Evolutionary conservation across 768 basidiomycete genomes (phyloP), one percentile per base, ranked within the genome.

Genomic region (Pulveroboletus sp.): DNA sequence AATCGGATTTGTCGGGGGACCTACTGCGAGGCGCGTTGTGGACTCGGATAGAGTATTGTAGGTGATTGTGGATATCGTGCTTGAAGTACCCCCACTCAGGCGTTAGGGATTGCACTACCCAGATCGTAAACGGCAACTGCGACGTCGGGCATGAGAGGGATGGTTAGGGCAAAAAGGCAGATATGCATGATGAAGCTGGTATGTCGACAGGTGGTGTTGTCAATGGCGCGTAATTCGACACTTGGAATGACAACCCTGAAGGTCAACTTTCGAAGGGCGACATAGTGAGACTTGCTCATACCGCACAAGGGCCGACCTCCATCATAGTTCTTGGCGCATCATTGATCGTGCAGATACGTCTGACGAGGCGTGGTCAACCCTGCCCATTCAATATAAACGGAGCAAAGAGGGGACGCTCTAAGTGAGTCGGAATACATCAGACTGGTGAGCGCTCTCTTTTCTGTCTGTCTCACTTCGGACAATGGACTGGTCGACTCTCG

Each of bases 21-120:
- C 27, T 17, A 14, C 15, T 41, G 30, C 41, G 27, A 30, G 28
- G 37, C 17, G 30, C 33, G 18, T 17, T 24, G 31, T 0, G 14
- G 39, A 18, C 21, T 17, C 21, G 12, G 28, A 46, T 26, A 30
- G 18, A 8, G 46, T 52, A 31, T 47, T 38, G 39, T 52, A 51
- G 57, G 57, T 56, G 57, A 14, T 47, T 51, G 57, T 52, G 47
- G 38, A 49, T 47, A 46, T 47, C 42, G n/a, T 58, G 56, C 51
- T 53, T 38, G 39, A 43, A 56, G 53, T 58, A 56, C 47, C 49
- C 40, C 32, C 44, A 10, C 52, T 60, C 52, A 55, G 28, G 31
- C 24, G 36, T 42, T 45, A 39, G 37, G 2, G 10, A 27, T 30
- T 35, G 15, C n/a, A 15, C 10, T 28, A 31, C 27, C 39, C 21